A percentile compares a stretch with the other conserved stretches of the same genome.
These are phyloP conservation scores for Emmonsia crescens DNA, from an alignment of 2,329 filamentous ascomycete species.

Conservation along the genomic window DNA sequence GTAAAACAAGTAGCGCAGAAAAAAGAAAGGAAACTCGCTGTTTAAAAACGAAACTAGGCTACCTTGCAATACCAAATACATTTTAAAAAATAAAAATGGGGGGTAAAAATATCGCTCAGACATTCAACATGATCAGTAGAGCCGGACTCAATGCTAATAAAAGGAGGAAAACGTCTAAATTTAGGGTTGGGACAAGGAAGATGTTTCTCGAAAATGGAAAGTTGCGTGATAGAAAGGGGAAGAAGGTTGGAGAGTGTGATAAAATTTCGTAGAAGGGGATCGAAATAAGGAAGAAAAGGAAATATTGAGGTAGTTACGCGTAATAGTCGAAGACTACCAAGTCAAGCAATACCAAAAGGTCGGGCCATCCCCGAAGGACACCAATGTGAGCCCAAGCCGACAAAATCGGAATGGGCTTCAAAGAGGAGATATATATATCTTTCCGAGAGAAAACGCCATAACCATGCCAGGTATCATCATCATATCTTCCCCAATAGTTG, in stretches of 20 bases:
- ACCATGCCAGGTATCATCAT: background rate
- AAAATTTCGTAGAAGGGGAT: background rate
- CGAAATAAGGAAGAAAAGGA: background rate
- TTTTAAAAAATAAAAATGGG: background rate
- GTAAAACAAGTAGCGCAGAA: background rate
- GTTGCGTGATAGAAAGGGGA: background rate
- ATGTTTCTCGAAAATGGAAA: background rate
- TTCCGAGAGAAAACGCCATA: background rate
- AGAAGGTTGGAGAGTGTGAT: background rate
- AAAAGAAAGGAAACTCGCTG: background rate
- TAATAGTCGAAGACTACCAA: background rate
- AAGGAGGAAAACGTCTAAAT: background rate
- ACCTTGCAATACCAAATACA: background rate
- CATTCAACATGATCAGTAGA: background rate
- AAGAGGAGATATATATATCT: background rate
- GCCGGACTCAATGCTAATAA: background rate
- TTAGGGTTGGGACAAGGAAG: background rate
- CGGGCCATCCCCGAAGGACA: background rate
- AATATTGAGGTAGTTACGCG: background rate
- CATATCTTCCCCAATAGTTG: background rate
- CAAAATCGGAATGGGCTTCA: background rate
- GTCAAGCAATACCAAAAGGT: background rate
- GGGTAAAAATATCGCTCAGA: background rate
- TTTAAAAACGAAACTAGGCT: background rate
- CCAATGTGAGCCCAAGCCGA: background rate